A percentile compares a stretch with the other conserved stretches of the same genome.
Conservation (phyloP, 2,329 filamentous ascomycete species). For the Curvularia verruculosa region DNA sequence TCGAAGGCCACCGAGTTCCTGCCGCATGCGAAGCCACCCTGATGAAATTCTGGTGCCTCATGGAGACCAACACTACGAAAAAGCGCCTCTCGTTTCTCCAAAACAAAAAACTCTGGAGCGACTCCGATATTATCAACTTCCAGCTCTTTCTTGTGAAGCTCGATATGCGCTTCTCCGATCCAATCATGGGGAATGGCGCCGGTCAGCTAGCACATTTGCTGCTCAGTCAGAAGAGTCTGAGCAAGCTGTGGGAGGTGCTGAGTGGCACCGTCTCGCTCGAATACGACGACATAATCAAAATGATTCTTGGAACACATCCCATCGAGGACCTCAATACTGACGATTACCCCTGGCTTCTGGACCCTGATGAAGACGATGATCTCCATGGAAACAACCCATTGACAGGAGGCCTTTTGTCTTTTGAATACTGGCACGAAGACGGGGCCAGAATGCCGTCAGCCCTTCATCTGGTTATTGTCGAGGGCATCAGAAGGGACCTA, state of each 20-base stretch:
- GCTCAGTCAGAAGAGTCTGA: conserved; percentile 60
- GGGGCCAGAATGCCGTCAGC: conserved; percentile 61
- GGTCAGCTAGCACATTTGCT: conserved; percentile 54
- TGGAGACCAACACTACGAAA: conserved; percentile 67
- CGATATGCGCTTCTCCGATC: conserved; percentile 70
- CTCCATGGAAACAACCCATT: conserved; percentile 42
- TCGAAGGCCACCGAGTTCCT: conserved; percentile 59
- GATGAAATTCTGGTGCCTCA: conserved; percentile 72
- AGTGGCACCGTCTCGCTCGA: conserved; percentile 59
- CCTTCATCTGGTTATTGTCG: conserved; percentile 52
- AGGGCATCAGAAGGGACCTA: conserved; percentile 61
- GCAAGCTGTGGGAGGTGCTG: conserved; percentile 48
- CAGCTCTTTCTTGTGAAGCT: conserved; percentile 75
- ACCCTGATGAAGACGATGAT: too few species aligned
- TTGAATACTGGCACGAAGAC: conserved; percentile 57
- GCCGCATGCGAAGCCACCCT: conserved; percentile 60
- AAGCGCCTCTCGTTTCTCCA: conserved; percentile 63
- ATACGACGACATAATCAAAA: conserved; percentile 25
- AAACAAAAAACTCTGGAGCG: conserved; percentile 61
- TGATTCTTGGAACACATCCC: conserved; percentile 34
- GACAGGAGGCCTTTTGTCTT: conserved; percentile 46
- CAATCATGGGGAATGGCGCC: conserved; percentile 60
- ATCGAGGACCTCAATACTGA: conserved; percentile 29
- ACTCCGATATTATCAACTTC: conserved; percentile 65
- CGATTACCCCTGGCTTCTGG: conserved; percentile 26